Evolutionary conservation across 768 basidiomycete species (phyloP).

Genomic region (Leccinum aurantiacum): DNA sequence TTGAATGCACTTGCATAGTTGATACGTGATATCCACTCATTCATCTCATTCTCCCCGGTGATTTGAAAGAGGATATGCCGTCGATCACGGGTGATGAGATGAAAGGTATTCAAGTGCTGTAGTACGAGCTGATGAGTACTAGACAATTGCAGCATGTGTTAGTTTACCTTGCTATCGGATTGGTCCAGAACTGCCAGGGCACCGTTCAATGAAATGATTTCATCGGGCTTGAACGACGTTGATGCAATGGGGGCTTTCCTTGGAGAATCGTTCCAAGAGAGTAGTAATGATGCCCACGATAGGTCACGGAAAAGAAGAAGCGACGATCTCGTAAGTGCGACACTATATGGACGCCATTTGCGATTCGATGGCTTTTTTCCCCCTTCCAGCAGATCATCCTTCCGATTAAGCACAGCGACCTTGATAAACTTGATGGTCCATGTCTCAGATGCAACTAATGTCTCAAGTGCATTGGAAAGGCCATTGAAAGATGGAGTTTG

Average conservation of each 20-base stretch:
- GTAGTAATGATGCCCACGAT: conserved; percentile 49
- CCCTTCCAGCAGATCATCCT: conserved; percentile 74
- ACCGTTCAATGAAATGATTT: conserved; percentile 75
- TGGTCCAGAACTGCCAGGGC: conserved; percentile 79
- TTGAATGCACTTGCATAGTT: conserved; percentile 96
- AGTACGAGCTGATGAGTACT: conserved; percentile 3
- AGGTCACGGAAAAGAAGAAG: conserved; percentile 85
- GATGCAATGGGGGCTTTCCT: conserved; percentile 40
- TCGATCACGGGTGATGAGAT: conserved; percentile 72
- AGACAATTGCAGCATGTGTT: not conserved
- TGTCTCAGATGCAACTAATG: conserved; percentile 31
- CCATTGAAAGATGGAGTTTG: conserved; percentile 30
- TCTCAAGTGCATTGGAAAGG: conserved; percentile 28
- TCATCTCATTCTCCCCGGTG: conserved; percentile 65
- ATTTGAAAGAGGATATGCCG: conserved; percentile 84
- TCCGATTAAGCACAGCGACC: conserved; percentile 76
- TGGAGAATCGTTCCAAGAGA: conserved; percentile 41
- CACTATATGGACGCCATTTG: conserved; percentile 88
- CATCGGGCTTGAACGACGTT: conserved; percentile 73
- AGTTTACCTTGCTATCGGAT: conserved; percentile 70
- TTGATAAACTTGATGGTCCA: conserved; percentile 72
- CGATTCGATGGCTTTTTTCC: conserved; percentile 73
- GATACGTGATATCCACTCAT: conserved; percentile 88
- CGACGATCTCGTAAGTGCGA: conserved; percentile 86
- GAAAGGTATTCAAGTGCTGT: conserved; percentile 68